Evolutionary conservation across 768 basidiomycete genomes (phyloP).

Genomic region (Nidularia sp.): DNA sequence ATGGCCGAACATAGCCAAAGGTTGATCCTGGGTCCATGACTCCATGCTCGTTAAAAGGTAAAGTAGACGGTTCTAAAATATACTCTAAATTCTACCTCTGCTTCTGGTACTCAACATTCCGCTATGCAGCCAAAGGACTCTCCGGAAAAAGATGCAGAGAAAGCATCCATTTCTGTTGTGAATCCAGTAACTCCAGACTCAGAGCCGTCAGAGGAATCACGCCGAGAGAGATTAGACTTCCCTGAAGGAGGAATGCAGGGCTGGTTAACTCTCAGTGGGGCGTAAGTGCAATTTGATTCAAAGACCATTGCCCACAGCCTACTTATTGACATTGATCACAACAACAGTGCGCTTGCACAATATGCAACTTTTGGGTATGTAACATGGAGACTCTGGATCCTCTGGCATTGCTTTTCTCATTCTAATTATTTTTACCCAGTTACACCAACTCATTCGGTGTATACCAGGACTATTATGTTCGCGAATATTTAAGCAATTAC

Average conservation of each 20-base stretch:
- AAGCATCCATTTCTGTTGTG: too few relatives aligned
- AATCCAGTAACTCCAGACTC: neutral
- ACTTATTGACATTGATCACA: neutral
- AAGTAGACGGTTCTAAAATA: too few relatives aligned
- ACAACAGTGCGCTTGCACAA: constrained; percentile 31
- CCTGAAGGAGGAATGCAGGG: constrained; percentile 38
- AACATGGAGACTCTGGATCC: neutral
- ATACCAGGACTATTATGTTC: constrained; percentile 37
- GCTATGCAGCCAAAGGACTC: too few relatives aligned
- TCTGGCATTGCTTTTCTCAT: neutral
- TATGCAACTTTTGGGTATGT: constrained; percentile 39
- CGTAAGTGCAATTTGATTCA: constrained; percentile 19
- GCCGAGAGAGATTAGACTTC: neutral
- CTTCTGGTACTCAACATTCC: too few relatives aligned
- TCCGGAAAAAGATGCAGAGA: too few relatives aligned
- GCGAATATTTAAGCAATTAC: constrained; percentile 27
- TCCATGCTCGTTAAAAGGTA: too few relatives aligned
- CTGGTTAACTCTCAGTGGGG: constrained; percentile 40
- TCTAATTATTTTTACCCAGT: constrained; percentile 11
- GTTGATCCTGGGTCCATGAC: neutral
- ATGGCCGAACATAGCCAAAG: neutral
- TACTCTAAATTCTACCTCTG: too few relatives aligned
- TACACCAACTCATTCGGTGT: constrained; percentile 32
- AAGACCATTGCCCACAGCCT: neutral
- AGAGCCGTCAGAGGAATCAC: neutral